Conservation (phyloP, 164 flowering plant species). For the Tinospora cordifolia region DNA sequence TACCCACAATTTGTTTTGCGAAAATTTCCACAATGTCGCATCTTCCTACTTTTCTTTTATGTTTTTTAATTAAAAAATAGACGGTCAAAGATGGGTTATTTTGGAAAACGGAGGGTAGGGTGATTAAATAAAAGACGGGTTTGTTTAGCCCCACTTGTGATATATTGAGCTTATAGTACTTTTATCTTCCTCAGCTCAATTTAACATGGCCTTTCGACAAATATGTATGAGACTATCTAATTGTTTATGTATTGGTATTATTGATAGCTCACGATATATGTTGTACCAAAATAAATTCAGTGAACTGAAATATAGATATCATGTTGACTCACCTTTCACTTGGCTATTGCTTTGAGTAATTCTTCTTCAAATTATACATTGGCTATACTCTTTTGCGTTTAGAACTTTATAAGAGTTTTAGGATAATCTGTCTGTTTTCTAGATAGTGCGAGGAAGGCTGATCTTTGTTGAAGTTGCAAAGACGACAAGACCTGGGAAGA, state of each 20-base stretch:
- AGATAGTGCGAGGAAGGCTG: constrained; percentile 44
- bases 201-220: no score
- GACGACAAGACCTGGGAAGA: constrained; percentile 17
- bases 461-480: constrained; percentile 57
- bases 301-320: background rate
- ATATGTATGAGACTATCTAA: no score
- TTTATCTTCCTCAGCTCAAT: no score
- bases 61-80: no score
- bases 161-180: no score
- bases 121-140: no score
- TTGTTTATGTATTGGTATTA: background rate
- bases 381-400: background rate
- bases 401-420: background rate
- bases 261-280: background rate
- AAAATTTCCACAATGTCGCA: no score
- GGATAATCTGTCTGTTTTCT: background rate
- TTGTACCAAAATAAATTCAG: background rate
- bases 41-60: no score
- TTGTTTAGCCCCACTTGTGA: no score
- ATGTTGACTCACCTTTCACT: background rate
- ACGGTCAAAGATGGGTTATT: no score
- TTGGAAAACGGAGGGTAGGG: no score
- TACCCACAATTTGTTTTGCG: no score
- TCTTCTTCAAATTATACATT: background rate
- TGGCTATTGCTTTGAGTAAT: background rate